Evolutionary conservation across 2,329 filamentous ascomycete species (phyloP), one percentile per base, ranked within the genome.

Genomic region (Aspergillus sojae): DNA sequence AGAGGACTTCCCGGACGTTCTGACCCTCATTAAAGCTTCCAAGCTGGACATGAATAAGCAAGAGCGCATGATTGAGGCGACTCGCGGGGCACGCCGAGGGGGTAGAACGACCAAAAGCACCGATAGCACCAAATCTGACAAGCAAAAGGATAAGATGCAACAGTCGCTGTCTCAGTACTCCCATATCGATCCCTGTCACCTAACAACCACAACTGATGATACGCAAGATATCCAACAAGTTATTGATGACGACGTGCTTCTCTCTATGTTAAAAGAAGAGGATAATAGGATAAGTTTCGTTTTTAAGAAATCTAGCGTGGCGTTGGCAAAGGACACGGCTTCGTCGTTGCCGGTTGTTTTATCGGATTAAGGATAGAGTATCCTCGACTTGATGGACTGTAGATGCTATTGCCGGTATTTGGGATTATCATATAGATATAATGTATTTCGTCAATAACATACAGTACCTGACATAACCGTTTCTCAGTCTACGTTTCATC

Each of bases 91-190:
- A 19, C 60, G 50, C 34, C 7, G 36, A 16, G 34, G 50, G 36
- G 34, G 30, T 32, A 62, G 26, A 62, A 59, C 5, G 46, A 53
- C 41, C 14, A 48, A 41, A 1, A 50, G 53, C 30, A 11, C n/a
- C 9, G 19, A 23, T 23, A 16, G 5, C 5, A 57, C 46, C 52
- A 58, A 65, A 60, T 41, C 60, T 19, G 68, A 56, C 10, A 70
- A 67, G n/a, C 69, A 72, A 41, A 74, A 74, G 28, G 68, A 74
- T n/a, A 76, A 75, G 46, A 80, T 82, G 70, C 76, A 79, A 50
- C 74, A 78, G 50, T 81, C 77, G 45, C 72, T 82, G 26, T 76
- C 81, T 48, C 76, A 79, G 30, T 82, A 81, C 65, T 64, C 72
- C 14, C 80, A 82, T 60, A 76, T 82, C 30, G 76, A 82, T 57